Base-by-base conservation (phyloP, 2,329 filamentous ascomycete genomes). In the Cytospora leucostoma region DNA sequence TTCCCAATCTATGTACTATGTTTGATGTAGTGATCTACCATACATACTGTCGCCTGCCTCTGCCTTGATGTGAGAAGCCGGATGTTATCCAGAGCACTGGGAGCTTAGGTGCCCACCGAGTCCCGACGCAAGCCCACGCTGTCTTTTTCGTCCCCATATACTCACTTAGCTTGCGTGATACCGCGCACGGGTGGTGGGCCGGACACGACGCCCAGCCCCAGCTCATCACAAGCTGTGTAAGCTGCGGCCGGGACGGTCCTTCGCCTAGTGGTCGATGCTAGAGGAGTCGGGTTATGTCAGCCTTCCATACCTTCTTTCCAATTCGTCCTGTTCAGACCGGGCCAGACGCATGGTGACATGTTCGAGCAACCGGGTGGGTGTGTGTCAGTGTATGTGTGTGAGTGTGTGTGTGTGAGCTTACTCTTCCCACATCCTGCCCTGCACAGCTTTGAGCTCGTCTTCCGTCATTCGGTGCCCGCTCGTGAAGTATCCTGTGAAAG, bases 391-490 rank as follows among this genome's bases (percentile, higher is more conserved):
- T 27, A 27, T 27, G 27, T 27, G 27, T 27, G 27, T 27, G 27
- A 3, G 27, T 3, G 27, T 27, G 7, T 21, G 53, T 37, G 38
- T n/a, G 44, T 50, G 59, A 61, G 77, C 81, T 78, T 78, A 88
- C 85, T 88, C 93, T 78, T 96, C 93, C 93, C 94, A 97, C 69
- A 92, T 90, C 69, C 94, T 86, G 66, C 94, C 94, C 75, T 95
- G 89, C 34, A 98, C 93, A 61, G 91, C 88, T 69, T 88, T 82
- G 67, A 98, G 82, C 76, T 97, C 93, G 62, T 94, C 90, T 73
- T 89, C 87, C 1, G 91, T 95, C 86, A 96, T 92, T 70, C 92
- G 85, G 77, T 95, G 93, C 57, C 93, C 94, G 13, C 89, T 92
- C 7, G 94, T 97, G 75, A 97, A 89, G 72, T 89, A 89, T 61